Conservation (phyloP, 352 stramenopile genomes). For the Elongisporangium undulatum region DNA sequence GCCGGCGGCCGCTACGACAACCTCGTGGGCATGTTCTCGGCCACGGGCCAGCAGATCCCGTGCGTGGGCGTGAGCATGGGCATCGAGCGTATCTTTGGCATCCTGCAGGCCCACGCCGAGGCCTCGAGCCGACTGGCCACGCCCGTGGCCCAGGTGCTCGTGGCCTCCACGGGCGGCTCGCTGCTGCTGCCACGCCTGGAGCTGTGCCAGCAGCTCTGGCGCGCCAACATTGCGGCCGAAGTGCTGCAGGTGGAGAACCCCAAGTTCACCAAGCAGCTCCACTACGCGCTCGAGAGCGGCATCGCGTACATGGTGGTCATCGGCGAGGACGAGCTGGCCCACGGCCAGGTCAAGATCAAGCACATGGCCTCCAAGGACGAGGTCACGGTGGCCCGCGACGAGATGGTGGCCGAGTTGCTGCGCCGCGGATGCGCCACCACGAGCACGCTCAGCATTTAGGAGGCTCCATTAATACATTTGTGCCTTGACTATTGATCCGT, state of each 20-base stretch:
- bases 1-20: conserved; percentile 98
- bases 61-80: conserved; percentile 98
- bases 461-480: conserved; percentile 8
- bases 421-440: conserved; percentile 64
- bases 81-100: conserved; percentile 98
- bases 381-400: conserved; percentile 58
- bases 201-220: conserved; percentile 84
- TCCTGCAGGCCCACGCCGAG: conserved; percentile 93
- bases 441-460: conserved; percentile 63
- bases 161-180: conserved; percentile 87
- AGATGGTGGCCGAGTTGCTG: conserved; percentile 74
- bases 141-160: conserved; percentile 87
- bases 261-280: conserved; percentile 97
- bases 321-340: conserved; percentile 94
- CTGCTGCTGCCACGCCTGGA: conserved; percentile 61
- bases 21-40: conserved; percentile 97
- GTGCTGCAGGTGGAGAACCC: conserved; percentile 95
- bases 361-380: conserved; percentile 94
- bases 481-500: background rate
- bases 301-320: conserved; percentile 98
- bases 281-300: conserved; percentile 92
- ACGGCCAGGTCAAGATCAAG: conserved; percentile 95
- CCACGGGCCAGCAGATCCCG: conserved; percentile 93
- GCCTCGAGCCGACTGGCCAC: conserved; percentile 27
- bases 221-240: conserved; percentile 93